Conservation (phyloP, 116 monocot genomes). For the Papilionanthe hybrid region DNA sequence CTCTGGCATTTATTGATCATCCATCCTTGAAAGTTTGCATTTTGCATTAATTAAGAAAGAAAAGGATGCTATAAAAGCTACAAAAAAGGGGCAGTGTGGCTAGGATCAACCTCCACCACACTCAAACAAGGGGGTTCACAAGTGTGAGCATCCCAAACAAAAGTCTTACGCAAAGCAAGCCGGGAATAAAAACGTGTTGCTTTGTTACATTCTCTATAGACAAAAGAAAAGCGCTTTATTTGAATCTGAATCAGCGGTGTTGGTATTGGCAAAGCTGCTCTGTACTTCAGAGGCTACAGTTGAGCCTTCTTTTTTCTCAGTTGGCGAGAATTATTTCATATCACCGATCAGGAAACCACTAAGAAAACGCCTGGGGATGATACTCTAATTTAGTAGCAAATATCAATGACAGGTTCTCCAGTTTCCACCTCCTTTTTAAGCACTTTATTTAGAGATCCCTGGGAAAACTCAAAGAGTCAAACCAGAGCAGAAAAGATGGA, state of each 20-base stretch:
- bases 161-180: no score
- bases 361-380: constrained; percentile 29
- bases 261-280: constrained; percentile 7
- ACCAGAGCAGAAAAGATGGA: neutral
- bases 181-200: no score
- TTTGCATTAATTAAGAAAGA: no score
- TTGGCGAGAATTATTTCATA: constrained; percentile 21
- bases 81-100: no score
- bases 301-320: constrained; percentile 33
- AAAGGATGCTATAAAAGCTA: no score
- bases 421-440: constrained; percentile 41
- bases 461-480: constrained; percentile 18
- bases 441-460: constrained; percentile 59
- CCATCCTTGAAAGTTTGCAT: no score
- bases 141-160: no score
- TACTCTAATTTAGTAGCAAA: constrained; percentile 33
- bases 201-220: no score
- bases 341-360: constrained; percentile 16
- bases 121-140: no score
- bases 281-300: constrained; percentile 20
- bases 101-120: no score
- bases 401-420: constrained; percentile 55
- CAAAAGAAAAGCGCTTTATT: no score
- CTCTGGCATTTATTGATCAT: no score
- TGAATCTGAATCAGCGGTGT: constrained; percentile 11